Evolutionary conservation across 2,329 filamentous ascomycete species (phyloP).

Genomic region (Anisogramma anomala): DNA sequence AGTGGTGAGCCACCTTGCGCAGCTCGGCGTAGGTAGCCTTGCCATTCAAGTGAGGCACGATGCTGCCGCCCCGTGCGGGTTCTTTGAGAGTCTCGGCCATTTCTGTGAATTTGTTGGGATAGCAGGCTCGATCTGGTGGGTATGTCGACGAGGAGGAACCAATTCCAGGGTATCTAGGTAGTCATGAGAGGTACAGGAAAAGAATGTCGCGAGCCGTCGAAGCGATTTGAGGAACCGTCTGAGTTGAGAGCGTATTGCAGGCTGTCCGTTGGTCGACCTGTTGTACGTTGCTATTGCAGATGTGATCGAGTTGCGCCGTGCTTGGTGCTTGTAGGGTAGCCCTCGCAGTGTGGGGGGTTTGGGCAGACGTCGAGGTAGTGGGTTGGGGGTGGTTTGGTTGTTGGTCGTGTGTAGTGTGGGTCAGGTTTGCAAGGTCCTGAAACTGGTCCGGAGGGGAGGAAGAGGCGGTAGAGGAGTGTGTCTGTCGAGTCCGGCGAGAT

Average conservation of each 20-base stretch:
- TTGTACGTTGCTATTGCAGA: neutral
- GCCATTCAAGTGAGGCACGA: constrained; percentile 44
- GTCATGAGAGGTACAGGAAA: constrained; percentile 20
- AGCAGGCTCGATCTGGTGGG: constrained; percentile 7
- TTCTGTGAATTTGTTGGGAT: constrained; percentile 14
- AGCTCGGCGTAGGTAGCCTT: constrained; percentile 63
- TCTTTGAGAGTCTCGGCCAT: constrained; percentile 39
- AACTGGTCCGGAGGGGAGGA: neutral
- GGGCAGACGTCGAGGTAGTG: neutral
- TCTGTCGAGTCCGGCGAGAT: too few species aligned
- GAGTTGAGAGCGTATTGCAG: too few species aligned
- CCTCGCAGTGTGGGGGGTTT: too few species aligned
- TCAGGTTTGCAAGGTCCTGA: too few species aligned
- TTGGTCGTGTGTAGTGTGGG: too few species aligned
- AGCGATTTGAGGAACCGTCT: constrained; percentile 1
- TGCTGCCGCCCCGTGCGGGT: constrained; percentile 31
- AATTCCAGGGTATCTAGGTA: constrained; percentile 10
- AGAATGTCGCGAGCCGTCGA: neutral
- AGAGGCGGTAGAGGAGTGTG: neutral
- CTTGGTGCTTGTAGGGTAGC: too few species aligned
- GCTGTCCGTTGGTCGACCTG: neutral
- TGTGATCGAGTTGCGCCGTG: neutral
- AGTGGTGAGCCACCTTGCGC: constrained; percentile 78
- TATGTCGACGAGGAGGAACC: constrained; percentile 1
- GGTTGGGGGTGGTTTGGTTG: too few species aligned